A percentile compares a stretch with the other conserved stretches of the same genome.
These are phyloP conservation scores for Boletus rex-veris DNA, from an alignment of 768 basidiomycete genomes.

Conservation along the genomic window DNA sequence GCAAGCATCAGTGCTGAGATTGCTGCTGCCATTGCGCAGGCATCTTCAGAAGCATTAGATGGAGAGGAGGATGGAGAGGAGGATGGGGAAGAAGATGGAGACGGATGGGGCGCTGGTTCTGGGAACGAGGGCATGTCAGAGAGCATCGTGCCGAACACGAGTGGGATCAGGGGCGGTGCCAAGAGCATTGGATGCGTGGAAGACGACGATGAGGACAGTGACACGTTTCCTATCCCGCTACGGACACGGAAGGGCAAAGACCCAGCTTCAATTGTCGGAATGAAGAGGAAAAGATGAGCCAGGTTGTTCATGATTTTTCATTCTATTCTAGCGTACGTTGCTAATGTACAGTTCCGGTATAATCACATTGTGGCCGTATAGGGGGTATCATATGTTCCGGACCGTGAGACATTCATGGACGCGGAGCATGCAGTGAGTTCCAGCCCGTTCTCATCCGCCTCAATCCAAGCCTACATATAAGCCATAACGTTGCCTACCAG, in stretches of 20 bases:
- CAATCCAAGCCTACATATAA: conserved; percentile 9
- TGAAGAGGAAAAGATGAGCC: conserved; percentile 67
- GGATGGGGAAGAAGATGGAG: conserved; percentile 37
- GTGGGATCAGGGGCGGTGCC: conserved; percentile 48
- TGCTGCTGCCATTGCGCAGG: conserved; percentile 75
- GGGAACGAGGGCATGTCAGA: conserved; percentile 50
- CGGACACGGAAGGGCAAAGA: conserved; percentile 66
- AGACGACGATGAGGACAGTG: conserved; percentile 70
- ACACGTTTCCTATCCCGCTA: conserved; percentile 65
- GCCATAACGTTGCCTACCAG: background rate
- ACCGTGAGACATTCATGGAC: conserved; percentile 21
- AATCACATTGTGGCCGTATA: conserved; percentile 4
- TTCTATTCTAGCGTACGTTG: conserved; percentile 11
- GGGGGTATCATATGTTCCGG: conserved; percentile 20
- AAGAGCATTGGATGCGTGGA: conserved; percentile 30
- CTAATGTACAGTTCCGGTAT: conserved; percentile 15
- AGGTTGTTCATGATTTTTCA: background rate
- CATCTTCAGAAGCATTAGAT: conserved; percentile 57
- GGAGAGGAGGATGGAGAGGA: conserved; percentile 49
- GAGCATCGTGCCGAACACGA: conserved; percentile 56
- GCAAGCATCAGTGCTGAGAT: conserved; percentile 80
- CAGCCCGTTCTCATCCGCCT: conserved; percentile 20
- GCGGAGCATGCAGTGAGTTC: conserved; percentile 8
- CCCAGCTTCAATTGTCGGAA: conserved; percentile 41
- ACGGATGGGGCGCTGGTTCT: conserved; percentile 42